Conservation (phyloP, 1,284 basidiomycete species). For the Leccinum angustisporum region DNA sequence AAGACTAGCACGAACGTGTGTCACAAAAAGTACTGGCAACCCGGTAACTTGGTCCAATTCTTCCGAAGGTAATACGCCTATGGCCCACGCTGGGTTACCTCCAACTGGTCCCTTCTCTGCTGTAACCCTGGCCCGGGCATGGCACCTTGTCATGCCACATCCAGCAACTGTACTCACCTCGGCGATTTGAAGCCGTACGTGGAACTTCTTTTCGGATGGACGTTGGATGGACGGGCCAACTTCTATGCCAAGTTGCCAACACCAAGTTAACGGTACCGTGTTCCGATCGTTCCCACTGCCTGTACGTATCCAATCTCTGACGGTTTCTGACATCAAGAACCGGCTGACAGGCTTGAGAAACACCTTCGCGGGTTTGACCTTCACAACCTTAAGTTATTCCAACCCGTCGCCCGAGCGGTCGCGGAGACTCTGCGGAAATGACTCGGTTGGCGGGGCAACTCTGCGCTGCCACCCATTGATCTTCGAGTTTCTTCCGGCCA, state of each 20-base stretch:
- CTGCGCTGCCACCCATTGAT: neutral
- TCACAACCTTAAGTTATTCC: neutral
- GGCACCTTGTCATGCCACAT: neutral
- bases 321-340: neutral
- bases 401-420: neutral
- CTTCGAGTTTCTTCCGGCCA: neutral
- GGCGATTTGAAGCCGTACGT: neutral
- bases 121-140: slow-evolving; percentile 4
- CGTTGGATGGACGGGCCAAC: neutral
- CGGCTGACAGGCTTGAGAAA: neutral
- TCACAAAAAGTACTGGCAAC: neutral
- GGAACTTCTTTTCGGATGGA: neutral
- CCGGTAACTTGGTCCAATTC: neutral
- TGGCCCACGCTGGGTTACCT: neutral
- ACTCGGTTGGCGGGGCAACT: neutral
- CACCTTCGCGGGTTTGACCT: slow-evolving; percentile 5
- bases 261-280: neutral
- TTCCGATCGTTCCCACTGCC: neutral
- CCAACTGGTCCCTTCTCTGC: neutral
- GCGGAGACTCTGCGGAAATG: slow-evolving; percentile 5
- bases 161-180: neutral
- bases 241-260: neutral
- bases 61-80: neutral
- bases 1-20: neutral
- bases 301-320: neutral